These are phyloP conservation scores for Nepenthes gracilis DNA, from an alignment of 148 eudicot genomes.

Conservation along the genomic window DNA sequence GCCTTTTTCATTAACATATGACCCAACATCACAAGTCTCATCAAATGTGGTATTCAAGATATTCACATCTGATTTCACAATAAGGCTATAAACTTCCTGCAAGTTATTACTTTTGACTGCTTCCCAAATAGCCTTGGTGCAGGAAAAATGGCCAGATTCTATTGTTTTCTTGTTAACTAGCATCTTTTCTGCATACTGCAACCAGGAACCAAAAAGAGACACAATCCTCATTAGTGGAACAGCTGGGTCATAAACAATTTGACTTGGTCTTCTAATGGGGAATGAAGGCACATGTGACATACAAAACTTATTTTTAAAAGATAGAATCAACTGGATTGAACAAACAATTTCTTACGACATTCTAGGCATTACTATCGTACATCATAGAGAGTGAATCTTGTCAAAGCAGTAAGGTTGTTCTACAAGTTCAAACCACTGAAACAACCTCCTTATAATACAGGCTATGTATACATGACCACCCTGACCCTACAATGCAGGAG, in stretches of 20 bases:
- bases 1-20: conserved; percentile 17
- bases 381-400: no score
- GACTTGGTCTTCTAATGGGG: background rate
- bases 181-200: conserved; percentile 64
- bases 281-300: background rate
- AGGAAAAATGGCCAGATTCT: conserved; percentile 19
- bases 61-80: conserved; percentile 42
- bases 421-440: no score
- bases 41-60: conserved; percentile 64
- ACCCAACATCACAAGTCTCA: conserved; percentile 25
- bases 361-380: no score
- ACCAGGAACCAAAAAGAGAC: conserved; percentile 1
- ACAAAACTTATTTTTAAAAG: no score
- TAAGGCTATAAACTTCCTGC: conserved; percentile 62
- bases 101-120: conserved; percentile 62
- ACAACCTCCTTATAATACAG: no score
- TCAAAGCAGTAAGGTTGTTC: no score
- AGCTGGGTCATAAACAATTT: background rate
- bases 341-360: no score
- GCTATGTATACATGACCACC: no score
- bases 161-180: conserved; percentile 36
- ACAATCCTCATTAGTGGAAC: background rate
- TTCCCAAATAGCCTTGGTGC: conserved; percentile 65
- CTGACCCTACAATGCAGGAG: no score
- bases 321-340: no score